A percentile compares a stretch with the other conserved stretches of the same genome.
Conservation (phyloP, 305 asterid species). For the Nicotiana rustica region DNA sequence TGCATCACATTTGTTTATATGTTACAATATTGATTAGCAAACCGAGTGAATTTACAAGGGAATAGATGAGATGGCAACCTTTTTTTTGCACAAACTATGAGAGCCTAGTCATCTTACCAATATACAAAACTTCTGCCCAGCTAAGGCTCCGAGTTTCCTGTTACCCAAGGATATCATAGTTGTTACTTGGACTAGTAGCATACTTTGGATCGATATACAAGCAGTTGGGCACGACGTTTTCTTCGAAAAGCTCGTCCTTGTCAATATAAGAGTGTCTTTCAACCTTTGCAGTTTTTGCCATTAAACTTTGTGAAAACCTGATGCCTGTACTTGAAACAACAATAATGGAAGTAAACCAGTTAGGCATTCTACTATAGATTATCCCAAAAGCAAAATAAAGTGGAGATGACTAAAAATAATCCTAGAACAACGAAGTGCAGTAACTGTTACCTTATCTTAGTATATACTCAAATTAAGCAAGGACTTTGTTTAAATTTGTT, state of each 20-base stretch:
- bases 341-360: not conserved
- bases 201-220: not conserved
- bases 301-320: conserved; percentile 40
- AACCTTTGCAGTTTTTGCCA: conserved; percentile 8
- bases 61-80: not conserved
- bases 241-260: not conserved
- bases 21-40: not conserved
- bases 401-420: not conserved
- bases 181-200: not conserved
- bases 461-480: not conserved
- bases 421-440: not conserved
- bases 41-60: not conserved
- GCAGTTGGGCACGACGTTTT: not conserved
- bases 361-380: conserved; percentile 1
- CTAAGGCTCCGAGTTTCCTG: not conserved
- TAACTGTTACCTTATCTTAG: not conserved
- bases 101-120: not conserved
- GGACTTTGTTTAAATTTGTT: not conserved
- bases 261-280: not conserved
- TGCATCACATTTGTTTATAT: too few species aligned
- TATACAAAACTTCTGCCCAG: not conserved
- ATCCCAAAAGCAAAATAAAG: not conserved
- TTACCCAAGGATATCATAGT: not conserved
- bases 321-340: conserved; percentile 40
- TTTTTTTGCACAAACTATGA: not conserved